Base-by-base conservation (phyloP, 768 basidiomycete genomes). In the Fomitopsis serialis region DNA sequence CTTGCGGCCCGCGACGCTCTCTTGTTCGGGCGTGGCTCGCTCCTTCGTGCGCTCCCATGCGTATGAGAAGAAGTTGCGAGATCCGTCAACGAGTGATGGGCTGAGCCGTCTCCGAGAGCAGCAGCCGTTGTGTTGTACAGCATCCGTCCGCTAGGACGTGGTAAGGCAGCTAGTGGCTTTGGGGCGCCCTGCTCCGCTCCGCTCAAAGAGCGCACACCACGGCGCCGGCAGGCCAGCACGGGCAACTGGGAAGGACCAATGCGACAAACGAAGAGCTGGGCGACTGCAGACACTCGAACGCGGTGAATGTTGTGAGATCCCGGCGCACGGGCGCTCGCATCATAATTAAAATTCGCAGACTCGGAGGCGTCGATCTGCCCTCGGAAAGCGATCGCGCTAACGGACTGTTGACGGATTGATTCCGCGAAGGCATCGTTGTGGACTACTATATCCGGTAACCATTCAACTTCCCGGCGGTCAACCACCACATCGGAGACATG, bases 401-500 rank as follows among this genome's bases (percentile, higher is more conserved):
- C 11, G 29, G 29, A 11, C 29, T 45, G 9, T 27, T 45, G 44
- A 27, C 12, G 44, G 44, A 11, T 45, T 22, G 44, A 45, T 23
- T 25, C 22, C 44, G 24, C 22, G 3, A 45, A 25, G n/a, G 22
- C 22, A 17, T 11, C 7, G 13, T 8, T 7, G 37, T 8, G 6
- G 34, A 6, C 37, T 40, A 40, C 37, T 17, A 40, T 17, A 40
- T 40, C 15, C 37, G 48, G 48, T 15, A 49, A 37, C 22, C 36
- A 49, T 32, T 19, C 35, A 49, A 11, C 35, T 22, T 9, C 21
- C 48, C 48, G 48, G 48, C 48, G 37, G 48, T 49, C 48, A 49
- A 49, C 48, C 48, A 36, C 48, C 48, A 19, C 32, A 35, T 4
- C 34, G 12, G 17, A 3, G 24, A 45, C 24, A 22, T 45, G 44